A percentile compares a stretch with the other conserved stretches of the same genome.
Conservation (phyloP, 2,329 filamentous ascomycete genomes). For the Cyanodermella asteris region DNA sequence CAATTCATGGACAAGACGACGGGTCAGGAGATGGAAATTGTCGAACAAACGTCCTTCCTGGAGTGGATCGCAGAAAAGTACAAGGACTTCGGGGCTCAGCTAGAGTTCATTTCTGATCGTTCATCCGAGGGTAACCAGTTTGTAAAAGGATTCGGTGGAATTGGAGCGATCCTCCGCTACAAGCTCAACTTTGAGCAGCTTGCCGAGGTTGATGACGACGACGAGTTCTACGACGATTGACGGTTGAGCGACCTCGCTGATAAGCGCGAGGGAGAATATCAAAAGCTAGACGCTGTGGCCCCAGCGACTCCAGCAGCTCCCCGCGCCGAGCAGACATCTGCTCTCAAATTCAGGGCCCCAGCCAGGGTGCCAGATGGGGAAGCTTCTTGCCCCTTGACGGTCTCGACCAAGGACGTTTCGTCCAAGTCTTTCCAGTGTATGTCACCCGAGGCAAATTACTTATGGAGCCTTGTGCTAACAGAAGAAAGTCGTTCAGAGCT, state of each 20-base stretch:
- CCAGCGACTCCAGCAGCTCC: too few relatives aligned
- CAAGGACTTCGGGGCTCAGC: constrained; percentile 84
- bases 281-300: too few relatives aligned
- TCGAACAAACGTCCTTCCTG: constrained; percentile 77
- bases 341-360: too few relatives aligned
- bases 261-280: too few relatives aligned
- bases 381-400: too few relatives aligned
- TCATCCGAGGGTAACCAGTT: constrained; percentile 99
- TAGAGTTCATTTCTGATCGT: constrained; percentile 94
- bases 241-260: constrained; percentile 75
- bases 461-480: too few relatives aligned
- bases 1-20: constrained; percentile 91
- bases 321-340: too few relatives aligned
- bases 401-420: too few relatives aligned
- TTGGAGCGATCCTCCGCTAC: constrained; percentile 91
- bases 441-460: too few relatives aligned
- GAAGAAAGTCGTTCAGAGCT: too few relatives aligned
- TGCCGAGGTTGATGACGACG: constrained; percentile 71
- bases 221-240: constrained; percentile 94
- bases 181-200: constrained; percentile 99
- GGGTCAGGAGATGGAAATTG: constrained; percentile 90
- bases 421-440: too few relatives aligned
- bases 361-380: too few relatives aligned
- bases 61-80: constrained; percentile 99
- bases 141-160: constrained; percentile 97